These are phyloP conservation scores for Astrephomene gubernaculifera DNA, from an alignment of 139 green algal genomes.

Conservation along the genomic window DNA sequence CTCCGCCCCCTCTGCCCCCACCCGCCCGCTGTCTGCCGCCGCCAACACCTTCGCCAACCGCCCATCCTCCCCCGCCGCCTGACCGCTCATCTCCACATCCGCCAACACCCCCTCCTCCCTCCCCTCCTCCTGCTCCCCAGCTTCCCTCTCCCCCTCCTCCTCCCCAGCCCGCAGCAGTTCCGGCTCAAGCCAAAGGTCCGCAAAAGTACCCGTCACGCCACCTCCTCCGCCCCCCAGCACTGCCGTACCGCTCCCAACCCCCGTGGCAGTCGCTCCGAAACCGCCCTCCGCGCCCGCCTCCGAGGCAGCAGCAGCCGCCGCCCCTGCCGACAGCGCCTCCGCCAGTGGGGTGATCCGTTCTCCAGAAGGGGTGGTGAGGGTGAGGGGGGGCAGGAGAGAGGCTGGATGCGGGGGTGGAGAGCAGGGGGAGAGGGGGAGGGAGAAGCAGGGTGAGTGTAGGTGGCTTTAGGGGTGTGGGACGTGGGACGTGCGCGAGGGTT, in stretches of 20 bases:
- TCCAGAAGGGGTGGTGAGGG: neutral
- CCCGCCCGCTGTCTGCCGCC: neutral
- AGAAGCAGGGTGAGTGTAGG: no score
- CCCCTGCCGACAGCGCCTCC: neutral
- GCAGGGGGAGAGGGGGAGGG: no score
- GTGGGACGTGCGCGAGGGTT: no score
- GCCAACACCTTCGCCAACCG: conserved; percentile 5
- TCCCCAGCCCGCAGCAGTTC: conserved; percentile 44
- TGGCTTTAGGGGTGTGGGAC: no score
- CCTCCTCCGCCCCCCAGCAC: neutral
- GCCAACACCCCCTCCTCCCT: conserved; percentile 13
- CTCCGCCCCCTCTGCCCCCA: neutral
- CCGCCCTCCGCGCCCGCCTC: neutral
- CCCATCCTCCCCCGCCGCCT: neutral
- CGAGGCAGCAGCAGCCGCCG: no score
- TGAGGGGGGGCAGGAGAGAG: neutral
- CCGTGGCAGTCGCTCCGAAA: neutral
- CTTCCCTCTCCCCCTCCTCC: conserved; percentile 20
- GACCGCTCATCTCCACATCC: neutral
- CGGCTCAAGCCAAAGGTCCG: conserved; percentile 72
- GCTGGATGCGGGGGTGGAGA: neutral
- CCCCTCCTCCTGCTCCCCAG: conserved; percentile 1
- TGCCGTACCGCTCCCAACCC: neutral
- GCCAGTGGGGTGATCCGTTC: conserved; percentile 20
- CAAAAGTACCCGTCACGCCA: conserved; percentile 47